Conservation (phyloP, 805 yeast species). For the Saccharomyces jurei region DNA sequence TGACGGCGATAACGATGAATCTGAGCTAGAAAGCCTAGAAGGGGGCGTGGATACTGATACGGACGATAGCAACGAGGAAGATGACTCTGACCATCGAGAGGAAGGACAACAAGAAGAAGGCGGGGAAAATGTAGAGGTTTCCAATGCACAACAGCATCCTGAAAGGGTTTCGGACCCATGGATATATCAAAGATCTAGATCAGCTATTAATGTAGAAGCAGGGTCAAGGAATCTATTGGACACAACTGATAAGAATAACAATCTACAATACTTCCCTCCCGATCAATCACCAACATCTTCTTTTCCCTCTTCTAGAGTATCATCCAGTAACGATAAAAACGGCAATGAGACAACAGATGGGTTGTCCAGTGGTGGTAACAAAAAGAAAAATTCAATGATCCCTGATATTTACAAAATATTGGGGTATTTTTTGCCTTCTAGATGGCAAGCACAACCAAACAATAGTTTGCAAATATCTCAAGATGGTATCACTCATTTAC, state of each 20-base stretch:
- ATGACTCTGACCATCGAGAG: conserved; percentile 10
- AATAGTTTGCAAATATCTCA: conserved; percentile 20
- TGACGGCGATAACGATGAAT: neutral
- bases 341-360: neutral
- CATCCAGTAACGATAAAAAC: neutral
- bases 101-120: conserved; percentile 10
- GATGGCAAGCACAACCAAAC: conserved; percentile 22
- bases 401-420: conserved; percentile 21
- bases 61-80: conserved; percentile 6
- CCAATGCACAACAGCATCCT: neutral
- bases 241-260: neutral
- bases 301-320: neutral
- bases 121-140: conserved; percentile 6
- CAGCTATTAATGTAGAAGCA: neutral
- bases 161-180: neutral
- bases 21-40: neutral
- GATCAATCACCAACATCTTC: neutral
- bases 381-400: conserved; percentile 14
- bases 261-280: neutral
- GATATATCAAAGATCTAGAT: neutral
- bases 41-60: conserved; percentile 1
- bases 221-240: conserved; percentile 4
- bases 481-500: conserved; percentile 23
- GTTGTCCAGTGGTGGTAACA: neutral
- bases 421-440: conserved; percentile 24